These are phyloP conservation scores for Fraxinus velutina DNA, from an alignment of 305 asterid species.

Conservation along the genomic window DNA sequence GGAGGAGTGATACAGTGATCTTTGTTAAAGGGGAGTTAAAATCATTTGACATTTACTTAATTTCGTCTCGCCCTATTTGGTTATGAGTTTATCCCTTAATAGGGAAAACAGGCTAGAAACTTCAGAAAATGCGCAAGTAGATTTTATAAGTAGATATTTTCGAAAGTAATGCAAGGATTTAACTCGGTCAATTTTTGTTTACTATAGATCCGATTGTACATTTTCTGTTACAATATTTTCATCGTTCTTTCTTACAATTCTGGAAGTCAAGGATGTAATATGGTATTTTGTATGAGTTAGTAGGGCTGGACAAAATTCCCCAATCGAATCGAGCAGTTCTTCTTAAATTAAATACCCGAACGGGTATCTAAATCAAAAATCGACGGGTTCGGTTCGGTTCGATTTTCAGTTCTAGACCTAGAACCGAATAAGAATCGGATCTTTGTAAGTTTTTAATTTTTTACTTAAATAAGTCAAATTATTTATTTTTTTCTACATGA, in stretches of 20 bases:
- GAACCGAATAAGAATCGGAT: too few relatives aligned
- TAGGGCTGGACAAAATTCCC: too few relatives aligned
- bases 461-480: too few relatives aligned
- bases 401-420: too few relatives aligned
- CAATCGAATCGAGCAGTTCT: too few relatives aligned
- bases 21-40: background rate
- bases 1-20: background rate
- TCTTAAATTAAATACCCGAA: too few relatives aligned
- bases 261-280: background rate
- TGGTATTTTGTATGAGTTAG: background rate
- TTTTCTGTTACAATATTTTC: background rate
- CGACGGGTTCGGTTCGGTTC: too few relatives aligned
- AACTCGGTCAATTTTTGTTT: background rate
- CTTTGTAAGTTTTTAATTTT: too few relatives aligned
- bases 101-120: constrained; percentile 10
- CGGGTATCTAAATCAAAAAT: too few relatives aligned
- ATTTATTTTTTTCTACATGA: too few relatives aligned
- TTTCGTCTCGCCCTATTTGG: background rate
- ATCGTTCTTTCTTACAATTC: background rate
- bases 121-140: background rate
- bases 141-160: background rate
- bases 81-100: background rate
- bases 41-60: background rate
- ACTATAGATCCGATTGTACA: background rate
- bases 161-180: constrained; percentile 3